These are phyloP conservation scores for Arachis stenosperma DNA, from an alignment of 306 rosid species.

Conservation along the genomic window DNA sequence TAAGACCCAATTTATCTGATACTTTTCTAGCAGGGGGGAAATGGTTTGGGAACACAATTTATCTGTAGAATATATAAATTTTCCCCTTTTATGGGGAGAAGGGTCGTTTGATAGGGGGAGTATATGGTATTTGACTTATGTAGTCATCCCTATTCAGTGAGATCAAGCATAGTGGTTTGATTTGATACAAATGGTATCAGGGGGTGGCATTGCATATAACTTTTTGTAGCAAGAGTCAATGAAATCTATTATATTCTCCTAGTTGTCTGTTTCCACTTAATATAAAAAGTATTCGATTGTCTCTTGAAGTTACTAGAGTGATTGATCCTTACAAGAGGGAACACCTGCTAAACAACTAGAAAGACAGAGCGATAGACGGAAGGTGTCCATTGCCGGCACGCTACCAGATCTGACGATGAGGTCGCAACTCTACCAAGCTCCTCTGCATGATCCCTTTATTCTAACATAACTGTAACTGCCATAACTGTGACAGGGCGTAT, in stretches of 20 bases:
- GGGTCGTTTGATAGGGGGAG: neutral
- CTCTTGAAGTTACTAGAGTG: too few relatives aligned
- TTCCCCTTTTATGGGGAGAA: conserved; percentile 3
- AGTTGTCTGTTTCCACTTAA: neutral
- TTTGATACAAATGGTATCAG: neutral
- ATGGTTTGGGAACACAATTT: conserved; percentile 22
- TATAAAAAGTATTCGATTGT: too few relatives aligned
- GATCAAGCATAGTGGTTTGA: neutral
- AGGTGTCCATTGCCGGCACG: too few relatives aligned
- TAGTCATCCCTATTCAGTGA: neutral
- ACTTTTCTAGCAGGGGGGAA: conserved; percentile 19
- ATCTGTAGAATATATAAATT: neutral
- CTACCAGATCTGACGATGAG: too few relatives aligned
- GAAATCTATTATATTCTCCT: conserved; percentile 17
- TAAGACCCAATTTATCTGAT: conserved; percentile 11
- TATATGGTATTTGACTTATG: conserved; percentile 5
- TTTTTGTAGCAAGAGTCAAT: conserved; percentile 19
- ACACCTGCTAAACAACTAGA: too few relatives aligned
- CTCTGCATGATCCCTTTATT: too few relatives aligned
- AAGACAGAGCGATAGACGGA: too few relatives aligned
- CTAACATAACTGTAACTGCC: too few relatives aligned
- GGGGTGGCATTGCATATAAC: conserved; percentile 21
- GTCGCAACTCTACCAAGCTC: too few relatives aligned
- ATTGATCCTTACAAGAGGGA: too few relatives aligned
- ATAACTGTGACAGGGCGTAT: too few relatives aligned